Conservation (phyloP, 2,329 filamentous ascomycete genomes). For the Albifimbria verrucaria region DNA sequence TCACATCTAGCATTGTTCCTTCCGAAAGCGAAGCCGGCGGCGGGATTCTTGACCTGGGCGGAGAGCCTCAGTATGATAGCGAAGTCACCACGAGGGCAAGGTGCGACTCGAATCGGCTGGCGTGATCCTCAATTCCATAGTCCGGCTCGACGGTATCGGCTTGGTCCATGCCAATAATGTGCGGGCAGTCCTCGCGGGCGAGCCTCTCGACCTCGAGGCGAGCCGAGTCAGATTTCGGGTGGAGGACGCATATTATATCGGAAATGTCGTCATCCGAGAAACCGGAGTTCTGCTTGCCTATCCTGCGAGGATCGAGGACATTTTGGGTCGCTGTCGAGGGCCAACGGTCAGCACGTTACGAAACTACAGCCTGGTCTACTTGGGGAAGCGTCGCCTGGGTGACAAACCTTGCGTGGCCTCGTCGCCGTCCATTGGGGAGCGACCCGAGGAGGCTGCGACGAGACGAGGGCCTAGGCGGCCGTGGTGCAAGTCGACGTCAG, state of each 20-base stretch:
- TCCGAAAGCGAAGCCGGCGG: slow-evolving; percentile 80
- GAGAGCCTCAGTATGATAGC: slow-evolving; percentile 83
- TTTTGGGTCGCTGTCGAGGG: slow-evolving; percentile 65
- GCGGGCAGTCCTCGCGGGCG: slow-evolving; percentile 42
- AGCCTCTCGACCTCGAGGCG: slow-evolving; percentile 63
- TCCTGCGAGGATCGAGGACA: slow-evolving; percentile 74
- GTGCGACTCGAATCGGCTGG: slow-evolving; percentile 39
- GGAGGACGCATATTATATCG: slow-evolving; percentile 85
- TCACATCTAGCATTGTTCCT: slow-evolving; percentile 72
- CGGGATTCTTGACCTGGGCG: slow-evolving; percentile 63
- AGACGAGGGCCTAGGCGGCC: slow-evolving; percentile 16
- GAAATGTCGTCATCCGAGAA: slow-evolving; percentile 78
- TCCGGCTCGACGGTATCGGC: slow-evolving; percentile 50
- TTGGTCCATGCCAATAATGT: slow-evolving; percentile 47
- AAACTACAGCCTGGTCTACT: too few relatives aligned
- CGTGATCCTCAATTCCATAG: slow-evolving; percentile 48
- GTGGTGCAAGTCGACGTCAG: too few relatives aligned
- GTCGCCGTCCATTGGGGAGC: slow-evolving; percentile 40
- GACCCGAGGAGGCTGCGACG: slow-evolving; percentile 24
- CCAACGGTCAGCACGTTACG: slow-evolving; percentile 12
- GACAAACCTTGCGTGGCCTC: slow-evolving; percentile 41
- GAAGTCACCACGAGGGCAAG: slow-evolving; percentile 49
- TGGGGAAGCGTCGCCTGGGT: too few relatives aligned
- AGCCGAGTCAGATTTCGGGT: slow-evolving; percentile 72
- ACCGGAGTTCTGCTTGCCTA: slow-evolving; percentile 78